These are phyloP conservation scores for Aquilaria yunnanensis DNA, from an alignment of 345 rosid genomes.

Conservation along the genomic window DNA sequence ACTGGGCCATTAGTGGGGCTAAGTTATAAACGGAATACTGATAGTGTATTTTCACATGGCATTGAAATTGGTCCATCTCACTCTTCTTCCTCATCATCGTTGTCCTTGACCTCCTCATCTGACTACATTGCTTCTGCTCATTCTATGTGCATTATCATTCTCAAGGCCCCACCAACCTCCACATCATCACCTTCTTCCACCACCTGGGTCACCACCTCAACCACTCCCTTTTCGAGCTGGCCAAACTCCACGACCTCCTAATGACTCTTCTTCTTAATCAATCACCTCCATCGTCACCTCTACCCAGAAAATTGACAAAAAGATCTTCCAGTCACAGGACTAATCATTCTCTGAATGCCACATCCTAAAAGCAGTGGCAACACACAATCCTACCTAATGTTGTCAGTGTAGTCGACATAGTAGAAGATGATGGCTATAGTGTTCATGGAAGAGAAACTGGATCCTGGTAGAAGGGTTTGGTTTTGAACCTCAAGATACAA, in stretches of 20 bases:
- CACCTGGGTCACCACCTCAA: conserved; percentile 19
- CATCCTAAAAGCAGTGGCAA: conserved; percentile 21
- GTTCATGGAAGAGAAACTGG: no score
- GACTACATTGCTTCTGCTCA: background rate
- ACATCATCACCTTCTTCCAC: conserved; percentile 12
- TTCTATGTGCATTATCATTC: background rate
- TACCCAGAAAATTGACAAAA: conserved; percentile 25
- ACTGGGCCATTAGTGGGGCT: no score
- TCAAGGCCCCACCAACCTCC: conserved; percentile 10
- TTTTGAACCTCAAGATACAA: no score
- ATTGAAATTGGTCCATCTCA: background rate
- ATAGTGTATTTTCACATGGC: no score
- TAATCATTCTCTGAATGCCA: conserved; percentile 22
- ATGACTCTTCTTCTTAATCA: conserved; percentile 29
- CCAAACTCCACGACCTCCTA: conserved; percentile 30
- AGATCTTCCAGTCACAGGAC: conserved; percentile 27
- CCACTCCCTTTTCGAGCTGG: conserved; percentile 26
- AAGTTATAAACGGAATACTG: no score
- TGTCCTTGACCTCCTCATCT: conserved; percentile 4
- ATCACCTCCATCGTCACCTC: conserved; percentile 25
- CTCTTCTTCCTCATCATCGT: background rate
- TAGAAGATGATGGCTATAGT: no score
- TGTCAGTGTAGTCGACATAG: no score
- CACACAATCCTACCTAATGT: conserved; percentile 1
- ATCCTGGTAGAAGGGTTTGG: no score